Percentiles rank a stretch among this genome's conserved stretches.
Conservation (phyloP, 1,284 basidiomycete genomes). For the Pseudozyma tsukubaensis region DNA sequence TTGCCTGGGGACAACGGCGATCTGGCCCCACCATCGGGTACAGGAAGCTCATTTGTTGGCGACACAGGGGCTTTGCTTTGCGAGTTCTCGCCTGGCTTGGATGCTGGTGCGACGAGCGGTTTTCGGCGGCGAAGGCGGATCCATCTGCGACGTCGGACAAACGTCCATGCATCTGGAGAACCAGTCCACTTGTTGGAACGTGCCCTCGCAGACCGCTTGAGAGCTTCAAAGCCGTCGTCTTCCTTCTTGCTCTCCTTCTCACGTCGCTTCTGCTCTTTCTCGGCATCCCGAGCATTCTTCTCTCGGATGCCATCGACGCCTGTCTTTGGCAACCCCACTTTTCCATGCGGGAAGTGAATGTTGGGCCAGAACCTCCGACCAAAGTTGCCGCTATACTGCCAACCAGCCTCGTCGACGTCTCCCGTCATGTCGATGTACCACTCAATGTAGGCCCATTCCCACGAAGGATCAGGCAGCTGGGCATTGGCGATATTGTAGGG, state of each 20-base stretch:
- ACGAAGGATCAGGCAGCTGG: conserved; percentile 66
- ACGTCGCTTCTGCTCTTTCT: conserved; percentile 37
- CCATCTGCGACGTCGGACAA: conserved; percentile 65
- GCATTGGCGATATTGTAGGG: conserved; percentile 65
- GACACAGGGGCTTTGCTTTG: conserved; percentile 12
- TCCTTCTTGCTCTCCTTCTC: conserved; percentile 53
- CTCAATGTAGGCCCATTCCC: conserved; percentile 67
- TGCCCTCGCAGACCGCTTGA: conserved; percentile 57
- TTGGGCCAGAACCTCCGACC: conserved; percentile 53
- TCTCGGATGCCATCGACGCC: conserved; percentile 43
- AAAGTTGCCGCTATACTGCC: conserved; percentile 67
- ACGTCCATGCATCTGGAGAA: conserved; percentile 54
- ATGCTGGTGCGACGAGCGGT: conserved; percentile 15
- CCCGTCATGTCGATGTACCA: conserved; percentile 68
- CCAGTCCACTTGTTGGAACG: conserved; percentile 61
- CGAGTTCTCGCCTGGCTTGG: conserved; percentile 7
- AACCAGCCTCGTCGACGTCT: conserved; percentile 67
- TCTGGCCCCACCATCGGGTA: conserved; percentile 8
- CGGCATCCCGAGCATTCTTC: conserved; percentile 48
- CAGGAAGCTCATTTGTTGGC: conserved; percentile 18
- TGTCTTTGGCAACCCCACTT: conserved; percentile 46
- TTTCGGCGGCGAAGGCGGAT: conserved; percentile 59
- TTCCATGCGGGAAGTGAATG: conserved; percentile 42
- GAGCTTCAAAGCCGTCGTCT: conserved; percentile 64
- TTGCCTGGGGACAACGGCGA: conserved; percentile 5